A percentile compares a stretch with the other conserved stretches of the same genome.
Evolutionary conservation across 176 grass and related monocot genomes (phyloP).

Genomic region (Lolium rigidum): DNA sequence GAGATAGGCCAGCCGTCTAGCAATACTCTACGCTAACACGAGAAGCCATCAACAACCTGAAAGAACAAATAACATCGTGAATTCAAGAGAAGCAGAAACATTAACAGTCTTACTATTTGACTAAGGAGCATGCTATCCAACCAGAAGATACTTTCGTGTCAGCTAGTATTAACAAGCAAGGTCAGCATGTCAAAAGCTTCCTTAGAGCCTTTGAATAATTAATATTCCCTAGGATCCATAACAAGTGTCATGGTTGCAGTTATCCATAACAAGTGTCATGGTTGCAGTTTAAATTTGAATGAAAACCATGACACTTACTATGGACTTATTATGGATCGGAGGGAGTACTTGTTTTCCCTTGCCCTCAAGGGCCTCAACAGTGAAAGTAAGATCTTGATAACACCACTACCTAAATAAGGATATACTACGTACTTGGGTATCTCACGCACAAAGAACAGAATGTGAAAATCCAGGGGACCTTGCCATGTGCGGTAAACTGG

Average conservation of each 20-base stretch:
- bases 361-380: too few species aligned
- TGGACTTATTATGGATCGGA: too few species aligned
- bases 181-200: not conserved
- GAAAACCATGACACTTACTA: too few species aligned
- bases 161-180: not conserved
- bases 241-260: too few species aligned
- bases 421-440: not conserved
- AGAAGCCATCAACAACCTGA: slow-evolving; percentile 42
- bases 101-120: slow-evolving; percentile 4
- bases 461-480: not conserved
- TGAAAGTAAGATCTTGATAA: slow-evolving; percentile 37
- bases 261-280: too few species aligned
- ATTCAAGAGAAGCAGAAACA: not conserved
- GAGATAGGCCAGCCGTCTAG: slow-evolving; percentile 13
- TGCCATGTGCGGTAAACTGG: slow-evolving; percentile 24
- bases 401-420: not conserved
- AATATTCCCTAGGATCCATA: not conserved
- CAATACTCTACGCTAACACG: slow-evolving; percentile 25
- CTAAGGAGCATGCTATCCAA: not conserved
- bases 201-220: not conserved
- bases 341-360: too few species aligned
- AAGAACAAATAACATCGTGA: slow-evolving; percentile 5
- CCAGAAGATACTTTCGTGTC: slow-evolving; percentile 4
- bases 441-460: slow-evolving; percentile 2
- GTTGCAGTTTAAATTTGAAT: too few species aligned